Evolutionary conservation across 441 rosid species (phyloP), one percentile per base, ranked within the genome.

Genomic region (Gossypium davidsonii): DNA sequence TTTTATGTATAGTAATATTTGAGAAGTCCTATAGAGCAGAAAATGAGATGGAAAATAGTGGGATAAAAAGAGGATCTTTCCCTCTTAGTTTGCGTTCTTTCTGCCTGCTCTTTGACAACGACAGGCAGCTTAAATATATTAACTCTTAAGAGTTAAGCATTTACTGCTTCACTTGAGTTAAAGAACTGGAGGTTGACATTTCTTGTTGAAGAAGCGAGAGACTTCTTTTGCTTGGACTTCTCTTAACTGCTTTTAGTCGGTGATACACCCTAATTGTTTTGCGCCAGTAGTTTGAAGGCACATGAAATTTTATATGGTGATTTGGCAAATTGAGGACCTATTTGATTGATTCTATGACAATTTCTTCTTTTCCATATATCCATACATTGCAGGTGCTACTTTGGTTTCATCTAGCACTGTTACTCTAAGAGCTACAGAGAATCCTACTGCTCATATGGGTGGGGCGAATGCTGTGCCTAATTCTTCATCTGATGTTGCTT

Each of bases 381-480:
- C 34, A 39, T 66, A 34, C 67, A n/a, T 59, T 80, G 63, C 74
- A 89, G 93, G 84, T 66, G 57, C 70, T 79, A 31, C 81, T 59
- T 71, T 53, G 49, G 83, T 61, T 79, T 76, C 75, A 61, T 68
- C 80, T 42, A 83, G 79, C 74, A 73, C 75, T 31, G 67, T 57
- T 80, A 70, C 44, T 76, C 79, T 59, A 70, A 83, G 78, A 79
- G 72, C 76, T 7, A 64, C 77, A 18, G 79, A 73, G 57, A 85
- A 72, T 60, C 78, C 75, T 76, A 56, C 79, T 69, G 74, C 71
- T 79, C 77, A 76, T 66, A 26, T 34, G 74, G 78, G 77, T 78
- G 78, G 80, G 56, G 85, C 78, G 73, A 73, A 72, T 74, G 69
- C 80, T 57, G 74, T 74, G 46, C 71, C 80, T 57, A 77, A 81